Conservation (phyloP, 176 grass and related monocot genomes). For the Oryza coarctata region DNA sequence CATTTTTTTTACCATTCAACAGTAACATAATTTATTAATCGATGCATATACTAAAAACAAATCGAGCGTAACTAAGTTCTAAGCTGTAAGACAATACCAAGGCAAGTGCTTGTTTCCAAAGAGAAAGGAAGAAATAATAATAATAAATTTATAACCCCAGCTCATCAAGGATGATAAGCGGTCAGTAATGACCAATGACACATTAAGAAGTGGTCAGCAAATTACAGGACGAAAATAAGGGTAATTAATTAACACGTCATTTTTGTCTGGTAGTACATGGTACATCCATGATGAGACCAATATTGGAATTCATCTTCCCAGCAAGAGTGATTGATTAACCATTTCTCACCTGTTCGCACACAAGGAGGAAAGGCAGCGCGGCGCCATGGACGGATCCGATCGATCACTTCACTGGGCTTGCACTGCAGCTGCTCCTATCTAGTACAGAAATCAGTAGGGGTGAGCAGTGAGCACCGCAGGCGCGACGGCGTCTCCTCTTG, state of each 20-base stretch:
- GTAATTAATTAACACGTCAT: constrained; percentile 1
- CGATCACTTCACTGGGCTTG: neutral
- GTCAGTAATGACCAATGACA: no score
- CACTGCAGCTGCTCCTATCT: neutral
- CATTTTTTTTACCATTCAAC: neutral
- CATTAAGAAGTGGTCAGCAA: neutral
- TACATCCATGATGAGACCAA: neutral
- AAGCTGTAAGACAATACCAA: neutral
- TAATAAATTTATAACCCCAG: neutral
- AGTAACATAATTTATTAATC: neutral
- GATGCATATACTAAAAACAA: neutral
- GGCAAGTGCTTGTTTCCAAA: neutral
- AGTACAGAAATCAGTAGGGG: neutral
- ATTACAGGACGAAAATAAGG: neutral
- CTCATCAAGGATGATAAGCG: no score
- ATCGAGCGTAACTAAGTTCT: neutral
- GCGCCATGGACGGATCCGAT: neutral
- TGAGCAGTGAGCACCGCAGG: neutral
- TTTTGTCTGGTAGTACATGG: neutral
- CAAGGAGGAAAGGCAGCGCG: neutral
- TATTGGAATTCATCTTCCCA: constrained; percentile 3
- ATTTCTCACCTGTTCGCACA: neutral
- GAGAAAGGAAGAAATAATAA: neutral
- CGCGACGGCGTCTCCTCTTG: neutral
- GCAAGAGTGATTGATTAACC: neutral